Conservation (phyloP, 257 asterid genomes). For the Eustoma russellianum region DNA sequence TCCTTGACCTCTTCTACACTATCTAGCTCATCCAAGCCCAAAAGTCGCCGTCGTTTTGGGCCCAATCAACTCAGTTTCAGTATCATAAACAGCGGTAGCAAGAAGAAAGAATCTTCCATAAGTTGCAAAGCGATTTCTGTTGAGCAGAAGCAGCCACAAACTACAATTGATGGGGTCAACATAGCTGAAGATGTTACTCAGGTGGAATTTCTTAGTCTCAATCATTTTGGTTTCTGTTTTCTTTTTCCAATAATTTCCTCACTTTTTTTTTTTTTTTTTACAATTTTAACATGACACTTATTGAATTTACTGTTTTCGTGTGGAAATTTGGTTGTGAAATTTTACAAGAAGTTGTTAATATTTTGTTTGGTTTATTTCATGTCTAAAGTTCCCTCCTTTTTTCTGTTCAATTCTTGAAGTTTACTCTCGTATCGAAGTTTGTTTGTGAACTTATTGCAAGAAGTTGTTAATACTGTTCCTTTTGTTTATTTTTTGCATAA, state of each 20-base stretch:
- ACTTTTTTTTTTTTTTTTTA: not conserved
- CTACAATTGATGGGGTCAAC: conserved; percentile 78
- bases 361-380: no score
- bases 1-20: conserved; percentile 27
- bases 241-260: not conserved
- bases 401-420: no score
- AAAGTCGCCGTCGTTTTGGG: conserved; percentile 21
- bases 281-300: not conserved
- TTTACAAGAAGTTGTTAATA: no score
- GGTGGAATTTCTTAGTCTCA: conserved; percentile 24
- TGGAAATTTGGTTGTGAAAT: no score
- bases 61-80: conserved; percentile 11
- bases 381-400: no score
- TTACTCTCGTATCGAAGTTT: no score
- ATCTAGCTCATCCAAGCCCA: conserved; percentile 23
- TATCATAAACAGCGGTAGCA: not conserved
- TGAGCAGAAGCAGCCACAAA: conserved; percentile 27
- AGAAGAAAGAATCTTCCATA: conserved; percentile 15
- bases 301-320: not conserved
- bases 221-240: not conserved
- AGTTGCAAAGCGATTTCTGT: conserved; percentile 61
- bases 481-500: no score
- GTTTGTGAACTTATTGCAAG: no score
- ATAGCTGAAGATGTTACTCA: conserved; percentile 96
- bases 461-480: no score